phyloP scores from a whole-genome alignment of 2,329 filamentous ascomycete species.

The Taxawa tesnikishii region DNA sequence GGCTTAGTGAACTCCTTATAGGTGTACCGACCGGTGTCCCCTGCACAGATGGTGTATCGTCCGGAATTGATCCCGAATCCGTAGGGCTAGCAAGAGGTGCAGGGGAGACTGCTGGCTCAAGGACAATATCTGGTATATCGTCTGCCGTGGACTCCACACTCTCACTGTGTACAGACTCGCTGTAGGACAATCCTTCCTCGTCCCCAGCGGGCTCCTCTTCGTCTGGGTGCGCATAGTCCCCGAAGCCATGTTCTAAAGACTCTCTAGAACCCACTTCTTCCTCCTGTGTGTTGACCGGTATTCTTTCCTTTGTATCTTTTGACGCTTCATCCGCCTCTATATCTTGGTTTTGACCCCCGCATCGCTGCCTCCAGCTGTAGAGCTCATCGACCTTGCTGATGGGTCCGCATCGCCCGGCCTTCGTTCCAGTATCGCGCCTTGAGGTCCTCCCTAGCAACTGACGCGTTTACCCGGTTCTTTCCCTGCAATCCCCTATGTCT shows the following conservation, averaged over 20 bases:
- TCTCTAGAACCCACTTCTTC: no score
- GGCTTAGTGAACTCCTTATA: constrained; percentile 26
- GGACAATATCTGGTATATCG: constrained; percentile 12
- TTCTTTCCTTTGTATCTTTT: constrained; percentile 1
- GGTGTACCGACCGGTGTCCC: constrained; percentile 47
- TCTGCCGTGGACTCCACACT: neutral
- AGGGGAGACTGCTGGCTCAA: constrained; percentile 10
- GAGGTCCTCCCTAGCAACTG: no score
- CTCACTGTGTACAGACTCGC: constrained; percentile 8
- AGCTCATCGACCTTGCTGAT: constrained; percentile 9
- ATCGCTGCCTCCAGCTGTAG: constrained; percentile 5
- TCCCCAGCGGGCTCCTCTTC: no score
- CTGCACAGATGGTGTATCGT: constrained; percentile 75
- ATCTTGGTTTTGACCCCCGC: constrained; percentile 4
- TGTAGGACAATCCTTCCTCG: no score
- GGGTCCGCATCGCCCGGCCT: constrained; percentile 7
- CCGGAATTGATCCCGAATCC: constrained; percentile 62
- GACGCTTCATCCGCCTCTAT: constrained; percentile 2
- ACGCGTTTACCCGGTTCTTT: no score
- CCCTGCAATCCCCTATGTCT: no score
- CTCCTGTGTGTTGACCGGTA: constrained; percentile 4
- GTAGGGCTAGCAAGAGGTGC: constrained; percentile 49
- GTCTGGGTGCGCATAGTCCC: neutral
- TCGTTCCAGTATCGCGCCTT: neutral
- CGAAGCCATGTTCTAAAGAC: neutral